Conservation (phyloP, 2,329 filamentous ascomycete genomes). For the Lachnellula willkommii region DNA sequence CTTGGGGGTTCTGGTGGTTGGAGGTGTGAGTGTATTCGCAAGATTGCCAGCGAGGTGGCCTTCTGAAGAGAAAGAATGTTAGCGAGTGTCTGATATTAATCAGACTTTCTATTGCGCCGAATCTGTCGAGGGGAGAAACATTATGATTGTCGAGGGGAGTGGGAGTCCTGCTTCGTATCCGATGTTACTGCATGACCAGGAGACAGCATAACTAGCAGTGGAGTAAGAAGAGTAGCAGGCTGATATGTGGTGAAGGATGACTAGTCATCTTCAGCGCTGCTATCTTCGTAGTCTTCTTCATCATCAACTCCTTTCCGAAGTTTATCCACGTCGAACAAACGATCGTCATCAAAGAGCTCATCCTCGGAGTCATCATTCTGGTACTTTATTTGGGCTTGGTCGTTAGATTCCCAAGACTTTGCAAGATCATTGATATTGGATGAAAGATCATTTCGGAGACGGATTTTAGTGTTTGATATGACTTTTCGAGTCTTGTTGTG, state of each 20-base stretch:
- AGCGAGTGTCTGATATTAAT: no score
- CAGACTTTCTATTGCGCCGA: no score
- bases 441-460: not conserved
- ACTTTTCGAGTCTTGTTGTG: slow-evolving; percentile 3
- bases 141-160: no score
- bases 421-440: not conserved
- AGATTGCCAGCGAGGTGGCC: no score
- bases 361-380: not conserved
- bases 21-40: no score
- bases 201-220: no score
- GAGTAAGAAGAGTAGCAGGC: no score
- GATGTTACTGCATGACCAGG: no score
- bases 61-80: no score
- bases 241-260: not conserved
- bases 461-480: slow-evolving; percentile 1
- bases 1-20: no score
- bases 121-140: no score
- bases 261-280: not conserved
- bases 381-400: not conserved
- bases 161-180: no score
- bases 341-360: not conserved
- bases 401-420: not conserved
- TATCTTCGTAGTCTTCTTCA: not conserved
- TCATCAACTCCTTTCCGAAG: not conserved
- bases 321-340: not conserved